Base-by-base conservation (phyloP, 2,329 filamentous ascomycete genomes). In the Atkinsonella texensis region DNA sequence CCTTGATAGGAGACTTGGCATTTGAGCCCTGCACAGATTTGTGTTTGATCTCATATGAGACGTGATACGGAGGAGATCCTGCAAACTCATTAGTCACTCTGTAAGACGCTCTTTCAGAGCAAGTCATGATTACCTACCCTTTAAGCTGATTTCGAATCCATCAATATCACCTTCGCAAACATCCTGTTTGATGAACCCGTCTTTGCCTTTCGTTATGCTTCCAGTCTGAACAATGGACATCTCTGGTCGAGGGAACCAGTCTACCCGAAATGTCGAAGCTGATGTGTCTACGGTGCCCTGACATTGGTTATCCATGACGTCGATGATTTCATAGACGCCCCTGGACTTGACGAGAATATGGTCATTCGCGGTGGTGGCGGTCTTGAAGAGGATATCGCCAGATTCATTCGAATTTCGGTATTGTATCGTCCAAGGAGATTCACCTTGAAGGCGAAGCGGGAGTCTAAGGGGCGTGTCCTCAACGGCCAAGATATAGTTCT, bases 101-200 rank as follows among this genome's bases (percentile, higher is more conserved):
- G 35, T 18, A 33, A 20, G 18, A 43, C 18, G 18, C 12, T 23
- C 4, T 43, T 11, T 10, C 39, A 11, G 11, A 13, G 15, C 32
- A 15, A 39, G 20, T 7, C 4, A 8, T 42, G 15, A 32, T 4
- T 42, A 63, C 75, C 69, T 78, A 80, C 89, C 91, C 64, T 79
- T 79, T 55, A 98, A 77, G 43, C 78, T 77, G 50, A 98, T 73
- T 61, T 96, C 89, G 51, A 96, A 83, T 3, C 83, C 82, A 65
- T 96, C 91, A 61, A 95, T 86, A 55, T 97, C 91, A 32, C 91
- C 91, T 70, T 98, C 90, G 63, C 93, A 98, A 32, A 98, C 84
- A 54, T 90, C 84, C 42, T 83, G 78, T 67, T 94, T 94, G 58
- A 83, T 65, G 63, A 84, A 86, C 35, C 75, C 74, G 31, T 74